These are phyloP conservation scores for Pseudonectria buxi DNA, from an alignment of 2,329 filamentous ascomycete genomes.

Conservation along the genomic window DNA sequence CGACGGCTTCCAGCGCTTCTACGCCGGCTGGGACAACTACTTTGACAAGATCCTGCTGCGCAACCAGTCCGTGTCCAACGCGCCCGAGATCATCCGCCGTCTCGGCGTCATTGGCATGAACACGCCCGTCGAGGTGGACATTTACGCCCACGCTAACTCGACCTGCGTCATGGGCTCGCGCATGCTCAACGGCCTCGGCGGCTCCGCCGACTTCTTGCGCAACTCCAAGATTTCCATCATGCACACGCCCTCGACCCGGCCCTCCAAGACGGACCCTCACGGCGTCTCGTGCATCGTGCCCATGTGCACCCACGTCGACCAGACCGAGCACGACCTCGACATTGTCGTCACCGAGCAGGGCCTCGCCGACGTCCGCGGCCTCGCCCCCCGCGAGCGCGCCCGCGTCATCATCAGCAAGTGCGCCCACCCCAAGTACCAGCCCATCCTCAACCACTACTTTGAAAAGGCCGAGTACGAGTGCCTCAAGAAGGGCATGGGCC, in stretches of 20 bases:
- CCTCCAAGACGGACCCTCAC: conserved; percentile 73
- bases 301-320: conserved; percentile 87
- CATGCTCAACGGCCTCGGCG: conserved; percentile 81
- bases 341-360: conserved; percentile 74
- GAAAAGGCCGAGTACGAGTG: conserved; percentile 83
- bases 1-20: conserved; percentile 86
- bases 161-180: conserved; percentile 84
- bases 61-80: conserved; percentile 83
- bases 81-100: conserved; percentile 81
- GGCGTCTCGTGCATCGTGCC: conserved; percentile 86
- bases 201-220: conserved; percentile 75
- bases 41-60: conserved; percentile 76
- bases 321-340: conserved; percentile 88
- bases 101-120: conserved; percentile 92
- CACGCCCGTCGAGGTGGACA: conserved; percentile 89
- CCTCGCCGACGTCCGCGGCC: conserved; percentile 75
- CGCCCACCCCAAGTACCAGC: conserved; percentile 76
- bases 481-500: conserved; percentile 77
- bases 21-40: conserved; percentile 76
- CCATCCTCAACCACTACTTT: conserved; percentile 76
- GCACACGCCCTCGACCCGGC: conserved; percentile 80
- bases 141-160: conserved; percentile 88
- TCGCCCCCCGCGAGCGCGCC: conserved; percentile 73
- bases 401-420: conserved; percentile 82
- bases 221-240: conserved; percentile 81